Evolutionary conservation across 345 rosid species (phyloP).

Genomic region (Capsella bursapastoris): DNA sequence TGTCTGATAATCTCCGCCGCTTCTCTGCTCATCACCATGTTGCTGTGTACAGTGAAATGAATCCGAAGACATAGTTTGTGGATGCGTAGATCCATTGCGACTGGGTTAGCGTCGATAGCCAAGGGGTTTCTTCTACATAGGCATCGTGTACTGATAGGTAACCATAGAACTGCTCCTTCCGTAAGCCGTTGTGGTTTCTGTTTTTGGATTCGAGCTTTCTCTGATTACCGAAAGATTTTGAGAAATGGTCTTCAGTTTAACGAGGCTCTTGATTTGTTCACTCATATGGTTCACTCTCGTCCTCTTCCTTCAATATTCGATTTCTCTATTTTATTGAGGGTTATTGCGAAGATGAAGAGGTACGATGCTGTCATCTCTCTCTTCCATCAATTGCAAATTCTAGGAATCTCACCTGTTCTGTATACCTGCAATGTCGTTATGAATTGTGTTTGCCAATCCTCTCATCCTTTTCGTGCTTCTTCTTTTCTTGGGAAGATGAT

Average conservation of each 20-base stretch:
- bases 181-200: slow-evolving; percentile 6
- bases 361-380: slow-evolving; percentile 33
- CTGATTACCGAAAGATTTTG: slow-evolving; percentile 21
- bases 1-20: background rate
- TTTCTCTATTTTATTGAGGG: slow-evolving; percentile 29
- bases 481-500: slow-evolving; percentile 36
- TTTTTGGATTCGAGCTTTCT: slow-evolving; percentile 31
- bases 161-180: slow-evolving; percentile 1
- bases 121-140: slow-evolving; percentile 13
- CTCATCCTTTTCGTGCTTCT: background rate
- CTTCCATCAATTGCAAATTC: slow-evolving; percentile 6
- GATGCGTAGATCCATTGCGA: slow-evolving; percentile 38
- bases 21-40: background rate
- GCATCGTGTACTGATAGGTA: background rate
- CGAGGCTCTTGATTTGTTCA: slow-evolving; percentile 32
- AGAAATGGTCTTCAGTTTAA: slow-evolving; percentile 17
- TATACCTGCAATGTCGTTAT: slow-evolving; percentile 32
- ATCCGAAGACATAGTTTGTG: slow-evolving; percentile 13
- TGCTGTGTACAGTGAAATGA: slow-evolving; percentile 9
- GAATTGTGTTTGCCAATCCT: slow-evolving; percentile 28
- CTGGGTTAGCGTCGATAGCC: slow-evolving; percentile 28
- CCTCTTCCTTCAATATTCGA: slow-evolving; percentile 27
- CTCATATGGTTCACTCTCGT: slow-evolving; percentile 19
- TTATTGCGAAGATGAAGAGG: slow-evolving; percentile 25
- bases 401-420: slow-evolving; percentile 34